Evolutionary conservation across 1,284 basidiomycete genomes (phyloP), one percentile per base, ranked within the genome.

Genomic region (Ustilago curta): DNA sequence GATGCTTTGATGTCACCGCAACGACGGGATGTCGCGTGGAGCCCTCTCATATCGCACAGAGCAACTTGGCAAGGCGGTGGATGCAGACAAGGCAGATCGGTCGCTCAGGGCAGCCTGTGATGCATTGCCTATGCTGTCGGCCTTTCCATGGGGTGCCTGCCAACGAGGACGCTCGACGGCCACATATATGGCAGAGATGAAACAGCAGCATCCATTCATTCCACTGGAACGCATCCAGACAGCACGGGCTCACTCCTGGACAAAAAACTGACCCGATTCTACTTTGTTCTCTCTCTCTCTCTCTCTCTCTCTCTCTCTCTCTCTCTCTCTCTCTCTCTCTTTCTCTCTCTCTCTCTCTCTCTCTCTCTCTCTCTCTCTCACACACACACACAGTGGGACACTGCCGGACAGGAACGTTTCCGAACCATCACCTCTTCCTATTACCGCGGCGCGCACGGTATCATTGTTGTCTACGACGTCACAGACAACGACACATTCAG

Each of bases 381-480:
- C n/a, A n/a, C n/a, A n/a, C n/a, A n/a, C n/a, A n/a, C 21, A 50
- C 65, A 76, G 74, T 89, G 89, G 89, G 88, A 84, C 69, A 84
- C 82, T 7, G 84, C 82, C 8, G 83, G 82, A 50, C 78, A 82
- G 69, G 84, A 85, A 55, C 78, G 84, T n/a, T 84, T 85, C 85
- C 89, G 94, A 45, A 96, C 94, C 9, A 92, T 97, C 81, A 97
- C 94, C 0, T 91, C 91, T 1, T 92, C 92, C 19, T 97, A 96
- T 83, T 97, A 97, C 83, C 90, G 94, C 47, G 95, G 94, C 4
- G 94, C 94, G 27, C 94, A 96, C 83, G 94, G 94, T 9, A 92
- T 98, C 69, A 92, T 99, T 76, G 94, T 99, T 70, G 96, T 99
- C 45, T 99, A 99, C 88, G 97, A 99, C 87, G 96, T 99, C 51